A percentile compares a stretch with the other conserved stretches of the same genome.
These are phyloP conservation scores for Elasticomyces elasticus DNA, from an alignment of 495 filamentous ascomycete genomes.

Conservation along the genomic window DNA sequence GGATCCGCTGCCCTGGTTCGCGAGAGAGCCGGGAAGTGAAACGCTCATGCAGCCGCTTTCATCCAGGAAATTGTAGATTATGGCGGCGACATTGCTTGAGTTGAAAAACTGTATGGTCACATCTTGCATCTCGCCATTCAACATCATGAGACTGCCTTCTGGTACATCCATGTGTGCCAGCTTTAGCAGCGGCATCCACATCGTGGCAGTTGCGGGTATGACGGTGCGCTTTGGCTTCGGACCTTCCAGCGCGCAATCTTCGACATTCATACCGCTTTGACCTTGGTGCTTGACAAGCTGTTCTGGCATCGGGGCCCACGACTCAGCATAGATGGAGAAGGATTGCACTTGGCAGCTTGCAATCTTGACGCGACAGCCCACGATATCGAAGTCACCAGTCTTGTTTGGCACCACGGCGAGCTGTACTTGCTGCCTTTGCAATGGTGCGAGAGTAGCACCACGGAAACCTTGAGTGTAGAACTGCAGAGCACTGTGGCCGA, in stretches of 20 bases:
- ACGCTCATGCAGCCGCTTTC: background rate
- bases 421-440: constrained; percentile 67
- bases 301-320: constrained; percentile 63
- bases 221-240: background rate
- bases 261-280: too few species aligned
- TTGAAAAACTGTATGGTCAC: constrained; percentile 2
- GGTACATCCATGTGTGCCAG: constrained; percentile 67
- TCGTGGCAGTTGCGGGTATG: constrained; percentile 60
- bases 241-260: background rate
- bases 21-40: background rate
- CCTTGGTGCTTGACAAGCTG: constrained; percentile 55
- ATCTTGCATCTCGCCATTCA: constrained; percentile 21
- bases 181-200: constrained; percentile 62
- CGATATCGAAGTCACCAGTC: constrained; percentile 60
- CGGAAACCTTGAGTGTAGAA: constrained; percentile 54
- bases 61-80: background rate
- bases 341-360: constrained; percentile 67
- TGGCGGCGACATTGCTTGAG: background rate
- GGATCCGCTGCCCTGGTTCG: background rate
- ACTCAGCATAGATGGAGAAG: constrained; percentile 71
- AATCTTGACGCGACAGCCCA: constrained; percentile 69
- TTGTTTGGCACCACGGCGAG: constrained; percentile 57
- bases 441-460: constrained; percentile 61
- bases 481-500: constrained; percentile 42
- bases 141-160: constrained; percentile 69